These are phyloP conservation scores for Blastosporella zonata DNA, from an alignment of 1,284 basidiomycete genomes.

Conservation along the genomic window DNA sequence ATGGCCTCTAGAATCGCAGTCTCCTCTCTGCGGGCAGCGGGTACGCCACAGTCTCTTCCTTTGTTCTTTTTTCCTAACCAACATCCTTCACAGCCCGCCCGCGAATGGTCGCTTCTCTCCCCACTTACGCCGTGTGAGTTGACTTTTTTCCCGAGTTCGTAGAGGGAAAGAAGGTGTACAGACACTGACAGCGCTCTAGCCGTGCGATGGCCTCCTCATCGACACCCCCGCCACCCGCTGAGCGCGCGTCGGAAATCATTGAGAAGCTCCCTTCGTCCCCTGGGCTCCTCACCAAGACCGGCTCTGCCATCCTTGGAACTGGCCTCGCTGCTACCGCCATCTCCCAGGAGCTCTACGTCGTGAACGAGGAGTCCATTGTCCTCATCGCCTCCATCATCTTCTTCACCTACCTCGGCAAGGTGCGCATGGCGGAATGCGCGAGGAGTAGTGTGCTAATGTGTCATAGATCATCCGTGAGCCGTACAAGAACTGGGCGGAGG, in stretches of 20 bases:
- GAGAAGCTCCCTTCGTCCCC: slow-evolving; percentile 91
- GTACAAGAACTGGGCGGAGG: slow-evolving; percentile 92
- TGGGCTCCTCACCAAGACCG: slow-evolving; percentile 90
- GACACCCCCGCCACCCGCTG: slow-evolving; percentile 70
- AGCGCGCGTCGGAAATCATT: slow-evolving; percentile 90
- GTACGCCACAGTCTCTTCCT: slow-evolving; percentile 33
- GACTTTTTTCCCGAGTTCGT: not conserved
- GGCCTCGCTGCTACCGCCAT: slow-evolving; percentile 91
- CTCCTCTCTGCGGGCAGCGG: slow-evolving; percentile 59
- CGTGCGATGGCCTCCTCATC: slow-evolving; percentile 64
- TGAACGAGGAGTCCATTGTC: slow-evolving; percentile 93
- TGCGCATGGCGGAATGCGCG: slow-evolving; percentile 31
- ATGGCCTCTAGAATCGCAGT: slow-evolving; percentile 76
- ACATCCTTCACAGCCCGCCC: slow-evolving; percentile 43
- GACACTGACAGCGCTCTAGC: slow-evolving; percentile 31
- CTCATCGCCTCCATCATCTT: slow-evolving; percentile 85
- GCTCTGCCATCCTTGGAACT: slow-evolving; percentile 87
- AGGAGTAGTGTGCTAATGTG: slow-evolving; percentile 11
- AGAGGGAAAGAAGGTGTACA: not conserved
- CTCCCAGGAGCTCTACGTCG: slow-evolving; percentile 96
- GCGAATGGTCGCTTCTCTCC: slow-evolving; percentile 50
- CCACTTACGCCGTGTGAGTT: slow-evolving; percentile 54
- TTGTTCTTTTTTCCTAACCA: slow-evolving; percentile 1
- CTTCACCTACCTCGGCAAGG: slow-evolving; percentile 83
- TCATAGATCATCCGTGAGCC: slow-evolving; percentile 71